A percentile compares a stretch with the other conserved stretches of the same genome.
phyloP scores from a whole-genome alignment of 164 flowering plant species.

The Berberis vulgaris region DNA sequence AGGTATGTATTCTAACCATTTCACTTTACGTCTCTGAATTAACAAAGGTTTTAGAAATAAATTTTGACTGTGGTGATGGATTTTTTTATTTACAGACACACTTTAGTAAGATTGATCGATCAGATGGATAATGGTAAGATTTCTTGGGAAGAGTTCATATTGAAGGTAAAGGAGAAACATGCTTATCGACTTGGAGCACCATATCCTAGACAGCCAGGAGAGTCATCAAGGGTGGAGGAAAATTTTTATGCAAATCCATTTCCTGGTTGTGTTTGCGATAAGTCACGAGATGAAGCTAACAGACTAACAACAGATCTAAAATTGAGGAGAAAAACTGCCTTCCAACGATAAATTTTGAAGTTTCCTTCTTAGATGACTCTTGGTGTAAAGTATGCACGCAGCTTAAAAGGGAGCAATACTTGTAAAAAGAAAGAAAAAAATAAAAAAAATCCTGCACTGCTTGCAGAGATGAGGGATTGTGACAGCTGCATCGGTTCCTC shows the following conservation, averaged over 20 bases:
- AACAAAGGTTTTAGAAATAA: no score
- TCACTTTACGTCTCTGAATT: no score
- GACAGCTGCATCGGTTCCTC: no score
- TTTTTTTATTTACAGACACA: conserved; percentile 35
- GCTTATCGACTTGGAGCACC: conserved; percentile 60
- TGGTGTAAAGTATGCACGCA: no score
- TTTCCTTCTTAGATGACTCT: no score
- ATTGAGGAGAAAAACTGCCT: background rate
- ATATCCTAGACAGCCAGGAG: conserved; percentile 38
- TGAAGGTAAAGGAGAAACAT: conserved; percentile 44
- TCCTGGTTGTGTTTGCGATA: conserved; percentile 67
- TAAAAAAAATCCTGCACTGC: no score
- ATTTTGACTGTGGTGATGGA: no score
- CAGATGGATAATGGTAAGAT: conserved; percentile 43
- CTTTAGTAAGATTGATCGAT: conserved; percentile 58
- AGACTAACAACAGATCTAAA: background rate
- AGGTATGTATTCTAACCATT: conserved; percentile 25
- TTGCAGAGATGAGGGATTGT: no score
- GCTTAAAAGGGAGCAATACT: no score
- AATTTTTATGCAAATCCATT: conserved; percentile 75
- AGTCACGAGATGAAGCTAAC: background rate
- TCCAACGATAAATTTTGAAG: no score
- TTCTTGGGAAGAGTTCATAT: conserved; percentile 56
- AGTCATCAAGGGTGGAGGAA: conserved; percentile 61
- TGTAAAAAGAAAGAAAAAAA: no score